phyloP scores from a whole-genome alignment of 2,329 filamentous ascomycete species.

The Exophiala spinifera region DNA sequence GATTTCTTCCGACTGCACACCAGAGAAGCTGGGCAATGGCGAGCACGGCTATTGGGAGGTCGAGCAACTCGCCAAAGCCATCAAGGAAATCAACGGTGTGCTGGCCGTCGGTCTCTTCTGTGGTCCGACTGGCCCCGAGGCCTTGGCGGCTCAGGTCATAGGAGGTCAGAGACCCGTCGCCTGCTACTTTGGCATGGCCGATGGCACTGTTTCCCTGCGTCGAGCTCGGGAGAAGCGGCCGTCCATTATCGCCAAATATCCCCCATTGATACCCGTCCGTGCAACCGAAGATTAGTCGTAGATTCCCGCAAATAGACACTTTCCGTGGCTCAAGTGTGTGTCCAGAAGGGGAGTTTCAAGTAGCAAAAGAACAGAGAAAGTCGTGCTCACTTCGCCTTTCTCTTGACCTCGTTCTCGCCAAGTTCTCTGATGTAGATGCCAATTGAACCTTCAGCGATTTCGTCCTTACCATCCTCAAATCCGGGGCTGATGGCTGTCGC shows the following conservation, averaged over 20 bases:
- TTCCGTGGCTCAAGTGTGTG: too few species aligned
- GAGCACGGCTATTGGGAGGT: constrained; percentile 76
- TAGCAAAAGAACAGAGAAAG: neutral
- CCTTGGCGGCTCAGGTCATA: constrained; percentile 56
- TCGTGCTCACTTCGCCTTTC: constrained; percentile 67
- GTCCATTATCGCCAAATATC: constrained; percentile 26
- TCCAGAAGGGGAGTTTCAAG: neutral
- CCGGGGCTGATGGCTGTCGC: constrained; percentile 64
- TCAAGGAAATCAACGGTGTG: constrained; percentile 81
- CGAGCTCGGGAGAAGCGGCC: constrained; percentile 36
- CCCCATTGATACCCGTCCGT: constrained; percentile 24
- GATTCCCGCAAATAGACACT: constrained; percentile 1
- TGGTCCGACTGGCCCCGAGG: constrained; percentile 72
- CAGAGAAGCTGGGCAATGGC: constrained; percentile 52
- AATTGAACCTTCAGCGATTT: constrained; percentile 66
- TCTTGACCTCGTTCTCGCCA: constrained; percentile 81
- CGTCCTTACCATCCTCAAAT: constrained; percentile 82
- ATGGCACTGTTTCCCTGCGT: constrained; percentile 63
- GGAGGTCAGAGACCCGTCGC: constrained; percentile 88
- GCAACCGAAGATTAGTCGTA: constrained; percentile 14
- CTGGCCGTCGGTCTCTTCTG: constrained; percentile 90
- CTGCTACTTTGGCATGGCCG: constrained; percentile 90
- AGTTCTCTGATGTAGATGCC: constrained; percentile 80
- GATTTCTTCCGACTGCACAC: constrained; percentile 55
- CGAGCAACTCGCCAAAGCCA: constrained; percentile 65